A percentile compares a stretch with the other conserved stretches of the same genome.
Conservation (phyloP, 2,329 filamentous ascomycete species). For the Ceratocystis albifundus region DNA sequence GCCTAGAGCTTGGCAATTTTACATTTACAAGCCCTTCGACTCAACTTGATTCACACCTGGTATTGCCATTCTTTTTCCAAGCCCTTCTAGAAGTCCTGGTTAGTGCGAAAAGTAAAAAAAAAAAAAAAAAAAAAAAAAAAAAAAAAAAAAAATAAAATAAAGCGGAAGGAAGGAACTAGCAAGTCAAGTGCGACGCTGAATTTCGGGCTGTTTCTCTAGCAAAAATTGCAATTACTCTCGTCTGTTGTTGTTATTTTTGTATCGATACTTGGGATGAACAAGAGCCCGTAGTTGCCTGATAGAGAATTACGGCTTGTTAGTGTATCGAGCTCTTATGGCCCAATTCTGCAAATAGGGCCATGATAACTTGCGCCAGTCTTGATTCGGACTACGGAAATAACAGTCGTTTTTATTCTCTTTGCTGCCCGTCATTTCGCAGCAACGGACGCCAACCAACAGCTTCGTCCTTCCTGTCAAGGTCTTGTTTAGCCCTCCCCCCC, state of each 20-base stretch:
- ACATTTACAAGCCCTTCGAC: not conserved
- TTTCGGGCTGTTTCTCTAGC: slow-evolving; percentile 1
- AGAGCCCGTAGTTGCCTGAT: too few species aligned
- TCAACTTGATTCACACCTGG: not conserved
- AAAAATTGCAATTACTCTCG: too few species aligned
- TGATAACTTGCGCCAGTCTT: too few species aligned
- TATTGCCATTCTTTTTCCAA: not conserved
- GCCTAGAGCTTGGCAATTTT: not conserved
- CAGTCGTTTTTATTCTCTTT: too few species aligned
- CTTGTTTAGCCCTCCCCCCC: too few species aligned
- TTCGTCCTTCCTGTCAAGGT: too few species aligned
- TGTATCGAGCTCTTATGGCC: too few species aligned
- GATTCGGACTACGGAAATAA: too few species aligned
- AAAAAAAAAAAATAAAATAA: not conserved
- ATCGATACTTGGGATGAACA: not conserved
- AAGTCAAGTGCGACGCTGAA: not conserved
- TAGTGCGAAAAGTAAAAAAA: not conserved
- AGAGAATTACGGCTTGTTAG: too few species aligned
- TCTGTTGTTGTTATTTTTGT: slow-evolving; percentile 1
- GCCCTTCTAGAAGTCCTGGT: slow-evolving; percentile 6
- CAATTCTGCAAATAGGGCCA: too few species aligned
- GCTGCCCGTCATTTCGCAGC: too few species aligned
- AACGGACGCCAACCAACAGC: too few species aligned
- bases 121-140: not conserved
- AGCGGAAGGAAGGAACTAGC: not conserved